Evolutionary conservation across 495 filamentous ascomycete genomes (phyloP).

Genomic region (Durotheca rogersii): DNA sequence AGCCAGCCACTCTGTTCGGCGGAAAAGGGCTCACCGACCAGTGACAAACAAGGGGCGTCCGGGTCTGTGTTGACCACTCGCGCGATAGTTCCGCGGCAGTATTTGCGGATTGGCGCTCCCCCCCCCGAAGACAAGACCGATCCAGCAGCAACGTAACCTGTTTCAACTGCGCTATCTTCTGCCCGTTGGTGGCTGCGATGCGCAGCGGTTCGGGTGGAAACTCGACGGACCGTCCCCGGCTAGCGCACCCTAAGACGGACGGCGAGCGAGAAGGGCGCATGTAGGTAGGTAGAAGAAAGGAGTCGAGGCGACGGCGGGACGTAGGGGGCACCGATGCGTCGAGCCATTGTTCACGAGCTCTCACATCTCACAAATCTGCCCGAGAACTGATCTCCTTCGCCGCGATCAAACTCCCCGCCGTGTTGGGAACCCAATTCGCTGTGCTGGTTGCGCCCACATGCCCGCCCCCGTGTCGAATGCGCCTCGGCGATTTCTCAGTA

Average conservation of each 20-base stretch:
- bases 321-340: neutral
- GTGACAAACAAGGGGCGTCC: neutral
- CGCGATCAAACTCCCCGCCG: no score
- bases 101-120: neutral
- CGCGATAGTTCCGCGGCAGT: neutral
- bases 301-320: neutral
- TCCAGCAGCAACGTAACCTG: neutral
- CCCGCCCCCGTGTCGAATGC: neutral
- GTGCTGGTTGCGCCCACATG: no score
- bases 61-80: neutral
- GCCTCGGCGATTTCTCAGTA: no score
- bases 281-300: neutral
- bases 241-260: no score
- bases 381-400: neutral
- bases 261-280: neutral
- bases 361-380: neutral
- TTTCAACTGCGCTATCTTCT: neutral
- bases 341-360: neutral
- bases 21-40: neutral
- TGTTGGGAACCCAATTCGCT: neutral
- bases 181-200: neutral
- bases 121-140: neutral
- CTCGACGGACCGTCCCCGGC: no score
- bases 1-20: neutral
- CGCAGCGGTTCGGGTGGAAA: neutral